Conservation (phyloP, 1,284 basidiomycete genomes). For the Coniferiporia sulphurascens region DNA sequence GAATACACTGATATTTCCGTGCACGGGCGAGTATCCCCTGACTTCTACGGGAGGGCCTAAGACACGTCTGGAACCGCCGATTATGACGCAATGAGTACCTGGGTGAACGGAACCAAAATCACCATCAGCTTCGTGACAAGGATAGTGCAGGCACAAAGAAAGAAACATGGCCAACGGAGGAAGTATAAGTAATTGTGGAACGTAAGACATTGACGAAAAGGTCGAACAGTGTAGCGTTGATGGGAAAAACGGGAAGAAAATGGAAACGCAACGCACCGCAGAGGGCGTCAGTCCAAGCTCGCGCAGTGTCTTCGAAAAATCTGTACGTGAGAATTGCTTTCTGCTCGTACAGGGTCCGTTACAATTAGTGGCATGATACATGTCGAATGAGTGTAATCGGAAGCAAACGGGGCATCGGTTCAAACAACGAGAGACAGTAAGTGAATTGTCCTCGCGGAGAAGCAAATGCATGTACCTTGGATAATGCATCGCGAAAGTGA, state of each 20-base stretch:
- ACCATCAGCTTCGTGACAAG: too few species aligned
- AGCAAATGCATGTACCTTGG: constrained; percentile 55
- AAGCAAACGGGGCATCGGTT: too few species aligned
- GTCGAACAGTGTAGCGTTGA: not conserved
- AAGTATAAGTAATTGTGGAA: too few species aligned
- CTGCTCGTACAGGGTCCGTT: constrained; percentile 32
- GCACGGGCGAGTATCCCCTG: too few species aligned
- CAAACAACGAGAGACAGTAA: not conserved
- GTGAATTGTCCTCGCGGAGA: not conserved
- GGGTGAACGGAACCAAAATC: too few species aligned
- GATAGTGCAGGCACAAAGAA: too few species aligned
- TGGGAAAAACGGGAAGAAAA: not conserved
- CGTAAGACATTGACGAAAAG: not conserved
- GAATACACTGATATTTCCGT: too few species aligned
- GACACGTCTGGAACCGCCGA: not conserved
- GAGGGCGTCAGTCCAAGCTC: constrained; percentile 77
- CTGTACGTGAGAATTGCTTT: constrained; percentile 59
- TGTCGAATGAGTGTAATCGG: too few species aligned
- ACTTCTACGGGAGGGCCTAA: too few species aligned
- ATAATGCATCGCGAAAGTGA: constrained; percentile 75
- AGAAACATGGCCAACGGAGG: too few species aligned
- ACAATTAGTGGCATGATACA: not conserved
- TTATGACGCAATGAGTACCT: constrained; percentile 8
- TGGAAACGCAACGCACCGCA: constrained; percentile 51
- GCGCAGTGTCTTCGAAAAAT: constrained; percentile 63